Evolutionary conservation across 495 filamentous ascomycete genomes (phyloP).

Genomic region (Penicillium macrosclerotiorum): DNA sequence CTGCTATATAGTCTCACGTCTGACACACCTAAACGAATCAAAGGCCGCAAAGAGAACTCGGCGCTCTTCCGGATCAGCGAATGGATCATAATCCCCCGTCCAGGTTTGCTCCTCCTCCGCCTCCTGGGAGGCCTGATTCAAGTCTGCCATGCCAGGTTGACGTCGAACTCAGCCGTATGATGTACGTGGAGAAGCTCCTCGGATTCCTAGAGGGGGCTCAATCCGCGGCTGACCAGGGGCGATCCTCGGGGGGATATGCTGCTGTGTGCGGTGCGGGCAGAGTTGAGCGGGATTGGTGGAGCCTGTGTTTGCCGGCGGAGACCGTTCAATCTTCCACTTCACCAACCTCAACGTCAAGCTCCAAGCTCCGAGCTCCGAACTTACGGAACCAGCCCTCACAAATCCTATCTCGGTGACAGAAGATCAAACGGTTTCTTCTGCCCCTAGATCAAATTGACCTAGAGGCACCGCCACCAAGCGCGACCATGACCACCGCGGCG

Average conservation of each 20-base stretch:
- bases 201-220: too few relatives aligned
- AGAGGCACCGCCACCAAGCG: too few relatives aligned
- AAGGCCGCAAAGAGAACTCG: slow-evolving; percentile 72
- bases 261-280: slow-evolving; percentile 17
- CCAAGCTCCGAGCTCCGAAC: background rate
- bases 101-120: slow-evolving; percentile 42
- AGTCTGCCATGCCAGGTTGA: slow-evolving; percentile 18
- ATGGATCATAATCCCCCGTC: slow-evolving; percentile 57
- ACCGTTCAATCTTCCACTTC: slow-evolving; percentile 9
- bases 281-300: slow-evolving; percentile 19
- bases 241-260: background rate
- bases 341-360: background rate
- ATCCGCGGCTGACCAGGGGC: background rate
- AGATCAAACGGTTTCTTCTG: too few relatives aligned
- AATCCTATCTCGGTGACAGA: too few relatives aligned
- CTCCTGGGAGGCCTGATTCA: slow-evolving; percentile 9
- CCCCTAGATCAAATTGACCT: too few relatives aligned
- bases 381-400: too few relatives aligned
- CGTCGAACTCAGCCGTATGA: too few relatives aligned
- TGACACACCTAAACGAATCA: slow-evolving; percentile 81
- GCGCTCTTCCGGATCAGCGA: slow-evolving; percentile 72
- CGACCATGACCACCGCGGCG: slow-evolving; percentile 11
- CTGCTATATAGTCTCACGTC: background rate
- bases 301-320: slow-evolving; percentile 17
- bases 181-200: too few relatives aligned